Percentiles rank a stretch among this genome's conserved stretches.
phyloP scores from a whole-genome alignment of 208 protist genomes.

The Phytomonas serpens region DNA sequence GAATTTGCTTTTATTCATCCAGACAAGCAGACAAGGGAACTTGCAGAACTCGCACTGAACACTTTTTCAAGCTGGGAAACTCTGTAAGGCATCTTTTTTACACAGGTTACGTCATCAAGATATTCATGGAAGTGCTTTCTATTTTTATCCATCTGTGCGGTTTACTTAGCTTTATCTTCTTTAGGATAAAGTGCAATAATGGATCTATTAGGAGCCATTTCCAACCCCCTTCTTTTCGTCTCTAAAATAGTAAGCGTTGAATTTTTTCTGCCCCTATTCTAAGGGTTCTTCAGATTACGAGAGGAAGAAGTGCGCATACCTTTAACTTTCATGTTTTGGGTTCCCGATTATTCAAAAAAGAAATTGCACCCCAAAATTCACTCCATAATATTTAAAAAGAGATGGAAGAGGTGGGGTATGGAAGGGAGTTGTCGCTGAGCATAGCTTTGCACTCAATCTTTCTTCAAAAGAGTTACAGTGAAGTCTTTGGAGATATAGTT shows the following conservation, averaged over 20 bases:
- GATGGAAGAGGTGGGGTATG: neutral
- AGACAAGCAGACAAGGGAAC: conserved; percentile 28
- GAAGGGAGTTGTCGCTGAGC: neutral
- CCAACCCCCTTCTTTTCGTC: neutral
- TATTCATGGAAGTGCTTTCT: neutral
- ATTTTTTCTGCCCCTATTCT: neutral
- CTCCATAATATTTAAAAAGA: neutral
- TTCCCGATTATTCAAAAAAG: neutral
- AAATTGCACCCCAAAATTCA: neutral
- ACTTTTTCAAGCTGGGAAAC: conserved; percentile 1
- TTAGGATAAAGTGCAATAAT: neutral
- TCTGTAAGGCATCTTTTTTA: neutral
- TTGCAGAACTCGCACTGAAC: conserved; percentile 51
- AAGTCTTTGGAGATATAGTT: neutral
- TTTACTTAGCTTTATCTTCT: neutral
- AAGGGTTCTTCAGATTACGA: neutral
- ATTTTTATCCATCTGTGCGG: neutral
- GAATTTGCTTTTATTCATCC: conserved; percentile 45
- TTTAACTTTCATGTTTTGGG: neutral
- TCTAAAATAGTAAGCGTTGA: neutral
- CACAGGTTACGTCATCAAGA: neutral
- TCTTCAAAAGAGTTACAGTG: neutral
- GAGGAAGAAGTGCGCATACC: neutral
- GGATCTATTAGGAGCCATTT: neutral
- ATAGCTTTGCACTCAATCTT: neutral